A percentile compares a stretch with the other conserved stretches of the same genome.
Evolutionary conservation across 176 grass and related monocot species (phyloP).

Genomic region (Dactylis glomerata): DNA sequence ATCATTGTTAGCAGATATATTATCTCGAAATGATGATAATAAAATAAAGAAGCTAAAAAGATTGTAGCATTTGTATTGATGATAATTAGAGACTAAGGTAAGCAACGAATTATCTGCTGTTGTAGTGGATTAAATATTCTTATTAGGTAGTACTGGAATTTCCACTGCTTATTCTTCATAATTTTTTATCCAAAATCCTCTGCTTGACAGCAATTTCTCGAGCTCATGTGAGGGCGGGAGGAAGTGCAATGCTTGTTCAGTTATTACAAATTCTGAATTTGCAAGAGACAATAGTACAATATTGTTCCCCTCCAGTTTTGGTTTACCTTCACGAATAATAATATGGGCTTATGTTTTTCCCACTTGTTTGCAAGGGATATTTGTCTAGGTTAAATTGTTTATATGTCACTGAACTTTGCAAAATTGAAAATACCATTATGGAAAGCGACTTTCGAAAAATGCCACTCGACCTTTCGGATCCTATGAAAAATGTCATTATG

Average conservation of each 20-base stretch:
- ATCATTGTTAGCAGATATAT: background rate
- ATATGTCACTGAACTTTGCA: background rate
- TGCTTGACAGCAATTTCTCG: background rate
- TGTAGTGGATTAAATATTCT: background rate
- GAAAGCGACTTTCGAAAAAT: background rate
- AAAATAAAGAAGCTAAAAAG: conserved; percentile 12
- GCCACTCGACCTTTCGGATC: background rate
- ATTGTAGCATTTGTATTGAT: background rate
- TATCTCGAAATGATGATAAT: background rate
- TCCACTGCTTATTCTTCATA: background rate
- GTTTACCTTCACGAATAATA: background rate
- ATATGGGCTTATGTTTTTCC: background rate
- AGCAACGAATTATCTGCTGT: background rate
- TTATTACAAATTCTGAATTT: conserved; percentile 7
- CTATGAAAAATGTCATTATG: background rate
- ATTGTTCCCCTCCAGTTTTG: background rate
- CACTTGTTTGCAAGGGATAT: background rate
- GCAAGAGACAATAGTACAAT: background rate
- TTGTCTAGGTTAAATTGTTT: background rate
- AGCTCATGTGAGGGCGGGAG: background rate
- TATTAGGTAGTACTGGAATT: background rate
- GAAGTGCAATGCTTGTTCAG: background rate
- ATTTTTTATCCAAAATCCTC: background rate
- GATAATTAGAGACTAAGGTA: background rate
- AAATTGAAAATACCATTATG: background rate